Percentiles rank a stretch among this genome's conserved stretches.
phyloP scores from a whole-genome alignment of 257 asterid species.

The Penstemon barbatus region DNA sequence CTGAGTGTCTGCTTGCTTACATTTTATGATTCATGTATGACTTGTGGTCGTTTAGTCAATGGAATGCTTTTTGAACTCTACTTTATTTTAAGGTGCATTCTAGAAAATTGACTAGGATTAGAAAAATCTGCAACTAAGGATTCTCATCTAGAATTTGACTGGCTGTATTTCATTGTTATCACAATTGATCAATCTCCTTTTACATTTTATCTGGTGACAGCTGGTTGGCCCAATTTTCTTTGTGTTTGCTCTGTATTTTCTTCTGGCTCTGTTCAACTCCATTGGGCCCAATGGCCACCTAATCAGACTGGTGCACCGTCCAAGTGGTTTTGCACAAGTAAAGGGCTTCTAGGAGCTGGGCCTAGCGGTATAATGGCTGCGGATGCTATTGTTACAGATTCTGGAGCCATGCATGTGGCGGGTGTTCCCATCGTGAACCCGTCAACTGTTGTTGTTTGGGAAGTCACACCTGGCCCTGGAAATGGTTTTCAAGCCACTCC shows the following conservation, averaged over 20 bases:
- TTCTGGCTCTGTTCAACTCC: conserved; percentile 96
- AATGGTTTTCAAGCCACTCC: conserved; percentile 93
- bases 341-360: conserved; percentile 99
- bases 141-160: not conserved
- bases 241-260: conserved; percentile 99
- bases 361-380: conserved; percentile 99
- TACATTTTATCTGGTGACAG: conserved; percentile 48
- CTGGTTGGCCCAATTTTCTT: conserved; percentile 99
- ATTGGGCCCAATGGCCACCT: conserved; percentile 98
- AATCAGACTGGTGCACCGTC: conserved; percentile 61
- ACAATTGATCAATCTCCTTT: conserved; percentile 14
- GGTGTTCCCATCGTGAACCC: conserved; percentile 99
- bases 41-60: conserved; percentile 20
- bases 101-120: not conserved
- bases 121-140: not conserved
- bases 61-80: not conserved
- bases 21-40: conserved; percentile 13
- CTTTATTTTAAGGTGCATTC: conserved; percentile 1
- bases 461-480: conserved; percentile 97
- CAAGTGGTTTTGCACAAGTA: conserved; percentile 97
- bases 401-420: conserved; percentile 98
- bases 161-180: conserved; percentile 3
- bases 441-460: conserved; percentile 99
- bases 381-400: conserved; percentile 94
- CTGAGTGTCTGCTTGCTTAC: conserved; percentile 4